Percentiles rank a stretch among this genome's conserved stretches.
Evolutionary conservation across 345 rosid species (phyloP).

Genomic region (Aethionema arabicum): DNA sequence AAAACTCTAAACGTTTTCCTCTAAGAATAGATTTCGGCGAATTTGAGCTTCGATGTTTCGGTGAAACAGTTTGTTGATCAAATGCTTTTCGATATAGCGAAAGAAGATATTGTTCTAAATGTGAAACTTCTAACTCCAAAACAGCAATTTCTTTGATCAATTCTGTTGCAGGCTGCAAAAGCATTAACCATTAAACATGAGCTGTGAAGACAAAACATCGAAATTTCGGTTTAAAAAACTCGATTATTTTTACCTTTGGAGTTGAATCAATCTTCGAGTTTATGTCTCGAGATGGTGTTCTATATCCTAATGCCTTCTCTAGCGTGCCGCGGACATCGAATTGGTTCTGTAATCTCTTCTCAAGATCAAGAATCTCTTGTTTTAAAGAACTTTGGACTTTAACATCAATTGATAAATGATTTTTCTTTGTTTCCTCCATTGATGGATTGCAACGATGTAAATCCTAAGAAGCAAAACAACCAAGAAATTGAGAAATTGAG

Average conservation of each 20-base stretch:
- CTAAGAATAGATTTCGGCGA: conserved; percentile 51
- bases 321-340: conserved; percentile 71
- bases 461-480: conserved; percentile 43
- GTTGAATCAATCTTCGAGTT: conserved; percentile 46
- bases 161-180: conserved; percentile 73
- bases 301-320: conserved; percentile 85
- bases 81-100: conserved; percentile 83
- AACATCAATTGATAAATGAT: conserved; percentile 38
- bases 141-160: conserved; percentile 85
- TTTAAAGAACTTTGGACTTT: conserved; percentile 59
- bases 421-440: conserved; percentile 49
- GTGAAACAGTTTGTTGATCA: conserved; percentile 64
- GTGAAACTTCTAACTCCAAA: conserved; percentile 82
- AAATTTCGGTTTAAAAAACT: neutral
- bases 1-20: conserved; percentile 44
- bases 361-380: conserved; percentile 93
- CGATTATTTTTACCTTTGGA: conserved; percentile 12
- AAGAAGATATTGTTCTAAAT: conserved; percentile 91
- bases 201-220: conserved; percentile 1
- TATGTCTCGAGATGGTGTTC: conserved; percentile 43
- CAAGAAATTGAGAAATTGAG: conserved; percentile 9
- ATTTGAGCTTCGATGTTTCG: conserved; percentile 40
- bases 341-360: conserved; percentile 81
- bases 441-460: conserved; percentile 45
- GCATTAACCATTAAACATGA: neutral